Base-by-base conservation (phyloP, 345 rosid genomes). In the Jatropha curcas region DNA sequence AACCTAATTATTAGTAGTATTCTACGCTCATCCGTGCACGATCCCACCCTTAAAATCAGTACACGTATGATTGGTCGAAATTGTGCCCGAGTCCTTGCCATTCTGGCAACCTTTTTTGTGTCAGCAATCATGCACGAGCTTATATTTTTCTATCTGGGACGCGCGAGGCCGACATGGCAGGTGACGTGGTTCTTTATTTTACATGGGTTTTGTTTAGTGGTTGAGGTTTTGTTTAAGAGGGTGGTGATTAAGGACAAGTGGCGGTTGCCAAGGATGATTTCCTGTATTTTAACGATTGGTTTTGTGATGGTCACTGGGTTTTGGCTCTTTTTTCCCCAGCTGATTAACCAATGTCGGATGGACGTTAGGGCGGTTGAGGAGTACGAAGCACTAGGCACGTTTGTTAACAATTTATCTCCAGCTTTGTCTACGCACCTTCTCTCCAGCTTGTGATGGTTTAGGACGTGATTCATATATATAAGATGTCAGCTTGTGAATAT, bases 91-190 rank as follows among this genome's bases (percentile, higher is more conserved):
- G 35, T 82, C 3, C 88, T 80, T 0, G 88, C 88, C 0, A 71
- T 80, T 3, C 31, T 84, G 2, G 71, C 74, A 3, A 76, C 92
- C 1, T 89, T 86, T 30, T 3, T 85, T 0, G 85, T 82, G 0
- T 88, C 94, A 1, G 91, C 73, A 3, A 2, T 82, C 0, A 86
- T 86, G 91, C 97, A 91, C 68, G 90, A 86, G 82, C 84, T 89
- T 10, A 56, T 87, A n/a, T 87, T 86, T 73, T 91, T 71, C 65
- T 84, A 88, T 74, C 33, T 84, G 67, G 81, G 85, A 28, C 76
- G 86, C 12, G 16, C 74, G 72, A 60, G 24, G 12, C 92, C 90
- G 25, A 79, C 84, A 0, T 76, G 91, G 88, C 86, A 79, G 65
- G n/a, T 89, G 46, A 76, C 80, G 39, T 72, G 79, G 79, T 89